These are phyloP conservation scores for Quercus rubra DNA, from an alignment of 306 rosid species.

Conservation along the genomic window DNA sequence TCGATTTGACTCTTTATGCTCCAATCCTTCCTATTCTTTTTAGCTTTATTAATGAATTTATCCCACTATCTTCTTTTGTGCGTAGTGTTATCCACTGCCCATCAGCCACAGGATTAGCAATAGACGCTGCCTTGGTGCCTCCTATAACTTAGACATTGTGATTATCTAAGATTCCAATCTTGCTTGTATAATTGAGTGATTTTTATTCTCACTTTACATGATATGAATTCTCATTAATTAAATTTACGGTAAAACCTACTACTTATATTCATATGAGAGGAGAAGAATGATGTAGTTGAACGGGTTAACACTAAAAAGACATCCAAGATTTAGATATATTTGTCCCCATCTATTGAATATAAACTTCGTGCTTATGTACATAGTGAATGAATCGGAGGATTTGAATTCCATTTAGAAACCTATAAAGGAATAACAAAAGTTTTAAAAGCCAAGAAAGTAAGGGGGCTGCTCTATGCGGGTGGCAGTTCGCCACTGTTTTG, in stretches of 20 bases:
- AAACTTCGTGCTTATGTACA: too few species aligned
- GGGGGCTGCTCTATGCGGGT: too few species aligned
- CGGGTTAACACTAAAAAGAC: too few species aligned
- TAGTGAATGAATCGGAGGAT: too few species aligned
- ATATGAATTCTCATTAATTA: too few species aligned
- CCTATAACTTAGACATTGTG: neutral
- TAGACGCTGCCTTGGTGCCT: conserved; percentile 6
- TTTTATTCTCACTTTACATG: neutral
- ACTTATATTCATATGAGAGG: neutral
- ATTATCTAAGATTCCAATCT: neutral
- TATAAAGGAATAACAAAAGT: too few species aligned
- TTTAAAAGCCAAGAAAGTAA: too few species aligned
- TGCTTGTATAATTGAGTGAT: neutral
- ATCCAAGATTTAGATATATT: too few species aligned
- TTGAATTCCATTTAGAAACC: too few species aligned
- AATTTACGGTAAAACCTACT: neutral
- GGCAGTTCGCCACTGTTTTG: too few species aligned
- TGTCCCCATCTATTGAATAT: too few species aligned
- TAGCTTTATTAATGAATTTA: neutral
- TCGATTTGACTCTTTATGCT: conserved; percentile 28
- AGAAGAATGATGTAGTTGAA: too few species aligned
- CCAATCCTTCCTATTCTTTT: neutral
- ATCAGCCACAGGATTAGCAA: conserved; percentile 8
- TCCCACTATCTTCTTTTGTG: neutral
- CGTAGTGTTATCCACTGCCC: conserved; percentile 2